These are phyloP conservation scores for Amphibolis antarctica DNA, from an alignment of 106 monocot genomes.

Conservation along the genomic window DNA sequence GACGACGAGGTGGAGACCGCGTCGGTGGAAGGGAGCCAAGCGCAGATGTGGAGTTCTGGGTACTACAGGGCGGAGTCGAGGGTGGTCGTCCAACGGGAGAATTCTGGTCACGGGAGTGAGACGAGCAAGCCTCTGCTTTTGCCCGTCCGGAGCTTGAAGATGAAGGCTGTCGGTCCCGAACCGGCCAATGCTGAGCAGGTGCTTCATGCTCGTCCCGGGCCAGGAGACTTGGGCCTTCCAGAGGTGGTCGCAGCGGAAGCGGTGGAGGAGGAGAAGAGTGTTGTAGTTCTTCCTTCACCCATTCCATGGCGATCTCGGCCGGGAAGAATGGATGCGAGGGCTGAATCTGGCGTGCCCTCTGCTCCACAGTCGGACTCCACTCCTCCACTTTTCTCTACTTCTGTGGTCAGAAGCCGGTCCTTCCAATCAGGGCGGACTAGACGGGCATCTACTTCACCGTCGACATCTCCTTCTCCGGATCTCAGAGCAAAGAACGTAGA, in stretches of 20 bases:
- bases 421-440: not conserved
- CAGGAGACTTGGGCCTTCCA: no score
- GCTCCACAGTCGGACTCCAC: no score
- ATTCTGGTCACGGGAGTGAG: conserved; percentile 6
- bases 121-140: conserved; percentile 11
- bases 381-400: no score
- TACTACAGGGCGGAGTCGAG: conserved; percentile 26
- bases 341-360: not conserved
- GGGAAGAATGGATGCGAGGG: conserved; percentile 24
- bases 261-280: no score
- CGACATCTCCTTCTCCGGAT: conserved; percentile 17
- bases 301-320: conserved; percentile 72
- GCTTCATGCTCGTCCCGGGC: no score
- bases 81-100: conserved; percentile 10
- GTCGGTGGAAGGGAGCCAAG: conserved; percentile 7
- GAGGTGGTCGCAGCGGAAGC: not conserved
- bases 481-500: conserved; percentile 18
- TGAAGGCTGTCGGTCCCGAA: not conserved
- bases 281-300: conserved; percentile 49
- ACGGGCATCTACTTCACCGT: conserved; percentile 3
- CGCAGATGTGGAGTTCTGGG: conserved; percentile 51
- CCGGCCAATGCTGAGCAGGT: not conserved
- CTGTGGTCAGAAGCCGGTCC: not conserved
- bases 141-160: conserved; percentile 6
- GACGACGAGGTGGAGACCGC: conserved; percentile 16